A percentile compares a stretch with the other conserved stretches of the same genome.
Evolutionary conservation across 2,329 filamentous ascomycete genomes (phyloP).

Genomic region (Alternaria alternata): DNA sequence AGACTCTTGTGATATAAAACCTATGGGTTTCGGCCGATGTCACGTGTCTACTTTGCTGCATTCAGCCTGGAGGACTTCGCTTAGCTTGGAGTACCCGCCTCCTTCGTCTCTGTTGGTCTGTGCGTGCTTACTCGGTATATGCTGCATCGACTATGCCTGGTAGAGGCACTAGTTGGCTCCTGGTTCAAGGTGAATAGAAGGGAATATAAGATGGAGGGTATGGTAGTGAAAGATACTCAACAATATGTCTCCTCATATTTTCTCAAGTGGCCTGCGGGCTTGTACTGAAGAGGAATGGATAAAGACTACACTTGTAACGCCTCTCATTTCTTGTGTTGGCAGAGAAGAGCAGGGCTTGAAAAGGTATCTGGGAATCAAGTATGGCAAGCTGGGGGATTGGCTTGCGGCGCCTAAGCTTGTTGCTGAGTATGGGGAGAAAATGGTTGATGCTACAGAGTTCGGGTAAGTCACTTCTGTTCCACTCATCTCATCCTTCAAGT

Average conservation of each 20-base stretch:
- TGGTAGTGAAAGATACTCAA: background rate
- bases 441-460: constrained; percentile 40
- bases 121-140: background rate
- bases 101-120: background rate
- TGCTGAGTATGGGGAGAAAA: constrained; percentile 18
- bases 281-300: background rate
- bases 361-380: constrained; percentile 46
- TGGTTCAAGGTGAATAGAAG: background rate
- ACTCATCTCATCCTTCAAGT: background rate
- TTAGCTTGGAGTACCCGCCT: background rate
- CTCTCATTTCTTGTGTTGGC: constrained; percentile 23
- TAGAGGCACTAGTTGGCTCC: background rate
- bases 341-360: constrained; percentile 22
- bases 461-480: constrained; percentile 32
- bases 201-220: background rate
- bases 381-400: constrained; percentile 43
- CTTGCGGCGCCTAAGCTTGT: constrained; percentile 41
- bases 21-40: constrained; percentile 4
- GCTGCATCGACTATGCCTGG: background rate
- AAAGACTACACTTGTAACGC: constrained; percentile 7
- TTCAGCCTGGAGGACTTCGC: background rate
- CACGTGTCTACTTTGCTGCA: background rate
- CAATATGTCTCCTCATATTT: background rate
- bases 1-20: background rate
- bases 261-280: background rate